phyloP scores from a whole-genome alignment of 1,284 basidiomycete species.

The Leccinum griseonigrum region DNA sequence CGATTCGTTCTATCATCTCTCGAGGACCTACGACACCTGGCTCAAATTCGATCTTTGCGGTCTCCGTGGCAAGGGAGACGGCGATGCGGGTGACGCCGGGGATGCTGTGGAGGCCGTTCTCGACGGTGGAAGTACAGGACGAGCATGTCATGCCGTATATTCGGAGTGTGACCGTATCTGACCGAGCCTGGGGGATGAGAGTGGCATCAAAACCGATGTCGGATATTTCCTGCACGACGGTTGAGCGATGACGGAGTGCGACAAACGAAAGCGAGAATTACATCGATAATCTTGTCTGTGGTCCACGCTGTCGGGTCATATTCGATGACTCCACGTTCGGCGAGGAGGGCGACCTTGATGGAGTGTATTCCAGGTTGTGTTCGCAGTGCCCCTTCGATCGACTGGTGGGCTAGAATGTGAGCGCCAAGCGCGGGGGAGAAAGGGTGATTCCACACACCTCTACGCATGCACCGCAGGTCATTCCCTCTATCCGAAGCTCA shows the following conservation, averaged over 20 bases:
- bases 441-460: slow-evolving; percentile 51
- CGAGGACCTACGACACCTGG: slow-evolving; percentile 73
- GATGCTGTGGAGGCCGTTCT: slow-evolving; percentile 63
- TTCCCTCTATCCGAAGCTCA: slow-evolving; percentile 83
- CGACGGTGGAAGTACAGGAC: slow-evolving; percentile 79
- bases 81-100: slow-evolving; percentile 76
- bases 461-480: slow-evolving; percentile 91
- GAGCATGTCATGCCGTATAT: slow-evolving; percentile 93
- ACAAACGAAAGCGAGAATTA: slow-evolving; percentile 35
- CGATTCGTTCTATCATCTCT: slow-evolving; percentile 83
- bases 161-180: slow-evolving; percentile 69
- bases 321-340: slow-evolving; percentile 89
- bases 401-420: slow-evolving; percentile 40
- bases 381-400: slow-evolving; percentile 92
- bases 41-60: slow-evolving; percentile 77
- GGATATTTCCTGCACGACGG: slow-evolving; percentile 68
- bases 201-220: slow-evolving; percentile 93
- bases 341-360: slow-evolving; percentile 90
- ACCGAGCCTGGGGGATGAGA: slow-evolving; percentile 58
- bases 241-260: slow-evolving; percentile 10
- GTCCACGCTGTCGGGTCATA: slow-evolving; percentile 86
- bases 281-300: slow-evolving; percentile 74
- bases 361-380: slow-evolving; percentile 82
- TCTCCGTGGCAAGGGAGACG: slow-evolving; percentile 74
- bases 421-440: not conserved